Evolutionary conservation across 108 stramenopile genomes (phyloP).

Genomic region (Nannochloropsis oceanica): DNA sequence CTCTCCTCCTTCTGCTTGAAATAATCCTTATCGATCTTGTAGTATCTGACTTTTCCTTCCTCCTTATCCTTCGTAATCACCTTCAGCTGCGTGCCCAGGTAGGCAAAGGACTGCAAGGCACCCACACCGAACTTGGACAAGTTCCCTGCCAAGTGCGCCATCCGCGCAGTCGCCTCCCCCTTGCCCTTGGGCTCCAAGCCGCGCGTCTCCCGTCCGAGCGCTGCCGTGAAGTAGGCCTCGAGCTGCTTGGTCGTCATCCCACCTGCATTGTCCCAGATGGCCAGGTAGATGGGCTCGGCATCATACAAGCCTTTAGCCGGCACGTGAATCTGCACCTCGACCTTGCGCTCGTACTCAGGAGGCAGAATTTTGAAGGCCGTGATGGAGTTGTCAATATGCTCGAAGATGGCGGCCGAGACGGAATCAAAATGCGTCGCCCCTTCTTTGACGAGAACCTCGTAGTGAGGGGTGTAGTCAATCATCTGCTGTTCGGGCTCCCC

Average conservation of each 20-base stretch:
- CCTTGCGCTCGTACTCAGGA: not conserved
- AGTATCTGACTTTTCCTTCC: not conserved
- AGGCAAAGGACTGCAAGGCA: not conserved
- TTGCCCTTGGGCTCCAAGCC: not conserved
- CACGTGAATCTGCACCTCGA: not conserved
- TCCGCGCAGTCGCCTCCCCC: not conserved
- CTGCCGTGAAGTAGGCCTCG: not conserved
- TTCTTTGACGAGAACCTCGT: not conserved
- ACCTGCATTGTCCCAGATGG: not conserved
- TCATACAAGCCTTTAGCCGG: not conserved
- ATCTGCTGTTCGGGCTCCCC: not conserved
- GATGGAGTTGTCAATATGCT: not conserved
- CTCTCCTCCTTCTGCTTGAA: not conserved
- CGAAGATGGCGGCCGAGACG: not conserved
- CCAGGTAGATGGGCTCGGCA: not conserved
- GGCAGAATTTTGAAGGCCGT: not conserved
- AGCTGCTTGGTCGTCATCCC: not conserved
- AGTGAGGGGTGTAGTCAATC: not conserved
- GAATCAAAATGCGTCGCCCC: not conserved
- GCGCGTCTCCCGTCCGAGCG: not conserved
- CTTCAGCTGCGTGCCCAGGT: not conserved
- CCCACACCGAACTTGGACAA: not conserved
- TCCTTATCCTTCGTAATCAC: not conserved
- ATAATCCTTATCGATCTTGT: not conserved
- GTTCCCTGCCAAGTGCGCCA: not conserved